Base-by-base conservation (phyloP, 176 grass and related monocot species). In the Eleusine coracana region DNA sequence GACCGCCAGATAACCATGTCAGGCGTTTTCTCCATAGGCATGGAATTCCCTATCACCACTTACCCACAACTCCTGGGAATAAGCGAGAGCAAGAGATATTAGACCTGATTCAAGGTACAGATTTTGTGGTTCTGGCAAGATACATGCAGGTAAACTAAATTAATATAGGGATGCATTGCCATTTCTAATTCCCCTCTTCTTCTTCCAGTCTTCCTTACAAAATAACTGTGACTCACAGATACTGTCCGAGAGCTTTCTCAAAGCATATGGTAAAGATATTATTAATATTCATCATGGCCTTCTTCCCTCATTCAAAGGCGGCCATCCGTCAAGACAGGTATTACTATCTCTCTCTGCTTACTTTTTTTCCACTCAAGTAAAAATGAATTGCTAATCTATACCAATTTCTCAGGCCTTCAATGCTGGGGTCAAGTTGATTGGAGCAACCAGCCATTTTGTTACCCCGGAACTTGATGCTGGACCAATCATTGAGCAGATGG, bases 201-300 rank as follows among this genome's bases (percentile, higher is more conserved):
- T 55, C 25, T 7, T 70, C 15, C 46, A 34, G 31, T 34, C 31
- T 34, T 34, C 11, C 15, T 16, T 51, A 51, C 3, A 51, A 13
- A 16, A 16, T 51, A 14, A 51, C 12, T 51, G 49, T 83, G 54
- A 11, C 20, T 48, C 23, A 37, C 79, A 98, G 96, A 58, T 98
- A 79, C 31, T 98, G 68, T 95, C 96, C 41, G 84, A 86, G 80
- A 84, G 65, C 51, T 93, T 98, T 89, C 71, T 98, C 65, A 82
- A 94, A 70, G 74, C 82, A 21, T 98, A 98, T 83, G 87, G 90
- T 63, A 98, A 95, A 95, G 96, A 98, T 77, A 73, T 98, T 76
- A 93, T 98, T 48, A 98, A 98, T 52, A 98, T 98, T 77, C 96
- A 98, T 71, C 96, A 98, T 89, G 96, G 96, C 31, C 92, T 98